Evolutionary conservation across 2,329 filamentous ascomycete genomes (phyloP), one percentile per base, ranked within the genome.

Genomic region (Colletotrichum noveboracense): DNA sequence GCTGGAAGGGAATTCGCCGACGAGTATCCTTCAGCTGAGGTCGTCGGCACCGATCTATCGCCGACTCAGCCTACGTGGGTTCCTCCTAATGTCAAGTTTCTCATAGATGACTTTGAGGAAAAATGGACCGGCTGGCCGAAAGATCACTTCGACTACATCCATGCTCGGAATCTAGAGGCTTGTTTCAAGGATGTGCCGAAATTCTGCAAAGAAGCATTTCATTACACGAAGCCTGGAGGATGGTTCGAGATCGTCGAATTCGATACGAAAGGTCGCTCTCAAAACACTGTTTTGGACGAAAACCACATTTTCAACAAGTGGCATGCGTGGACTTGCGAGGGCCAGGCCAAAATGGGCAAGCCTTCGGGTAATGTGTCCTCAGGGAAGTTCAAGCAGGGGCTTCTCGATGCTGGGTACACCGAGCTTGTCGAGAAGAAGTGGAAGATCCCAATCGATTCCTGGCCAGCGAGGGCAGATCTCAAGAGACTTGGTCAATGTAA

Each of bases 151-250:
- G 91, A 93, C 82, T 91, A 89, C 78, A 88, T 94, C 69, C 92
- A 93, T 80, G 89, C 89, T 12, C 88, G 90, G 12, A 83, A 91
- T 78, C 87, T 94, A 82, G 85, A 87, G 3, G 92, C 92, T 18
- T 87, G 88, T 60, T 89, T 93, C 76, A 82, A 85, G 3, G 89
- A 91, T 77, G 93, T 91, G 84, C 84, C 86, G 16, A 82, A 87
- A 13, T 83, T 94, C 10, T 88, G 93, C 76, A 81, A 82, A 14
- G 89, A 90, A 73, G 82, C 87, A 1, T 89, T 84, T 75, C 83
- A 84, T 68, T 87, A 91, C 74, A 82, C 91, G 24, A 89, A 88
- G 77, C 82, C 82, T 2, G 81, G 83, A 7, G 82, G 82, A 7
- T 84, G 80, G 78, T 76, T 84, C 8, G 81, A 84, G 69, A 75